Evolutionary conservation across 2,329 filamentous ascomycete genomes (phyloP).

Genomic region (Albophoma yamanashiensis): DNA sequence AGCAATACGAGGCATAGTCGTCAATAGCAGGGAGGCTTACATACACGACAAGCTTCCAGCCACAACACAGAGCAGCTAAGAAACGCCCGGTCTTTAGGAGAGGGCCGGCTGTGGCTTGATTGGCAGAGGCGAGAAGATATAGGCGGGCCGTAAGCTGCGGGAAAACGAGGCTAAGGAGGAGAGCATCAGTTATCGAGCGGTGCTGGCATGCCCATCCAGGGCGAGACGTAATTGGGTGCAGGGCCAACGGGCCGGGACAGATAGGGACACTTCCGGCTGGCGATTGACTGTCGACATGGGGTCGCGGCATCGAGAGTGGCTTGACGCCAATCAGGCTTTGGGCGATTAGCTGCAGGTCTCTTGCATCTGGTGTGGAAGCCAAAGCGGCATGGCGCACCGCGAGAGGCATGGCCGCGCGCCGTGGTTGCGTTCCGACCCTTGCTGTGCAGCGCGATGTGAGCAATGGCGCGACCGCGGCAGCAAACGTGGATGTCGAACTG

Average conservation of each 20-base stretch:
- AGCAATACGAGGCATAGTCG: neutral
- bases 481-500: neutral
- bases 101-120: neutral
- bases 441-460: neutral
- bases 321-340: neutral
- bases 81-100: neutral
- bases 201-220: neutral
- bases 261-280: neutral
- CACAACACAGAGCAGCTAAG: neutral
- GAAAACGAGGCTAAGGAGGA: neutral
- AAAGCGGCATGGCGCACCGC: neutral
- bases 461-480: neutral
- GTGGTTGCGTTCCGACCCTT: neutral
- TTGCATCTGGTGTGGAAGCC: slow-evolving; percentile 1
- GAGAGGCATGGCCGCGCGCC: neutral
- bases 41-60: neutral
- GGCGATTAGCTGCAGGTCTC: neutral
- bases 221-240: neutral
- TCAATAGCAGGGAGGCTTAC: neutral
- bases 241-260: neutral
- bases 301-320: neutral
- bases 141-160: neutral
- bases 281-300: neutral
- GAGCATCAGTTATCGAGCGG: neutral
- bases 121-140: neutral